These are phyloP conservation scores for Penicillium odoratum DNA, from an alignment of 495 filamentous ascomycete species.

Conservation along the genomic window DNA sequence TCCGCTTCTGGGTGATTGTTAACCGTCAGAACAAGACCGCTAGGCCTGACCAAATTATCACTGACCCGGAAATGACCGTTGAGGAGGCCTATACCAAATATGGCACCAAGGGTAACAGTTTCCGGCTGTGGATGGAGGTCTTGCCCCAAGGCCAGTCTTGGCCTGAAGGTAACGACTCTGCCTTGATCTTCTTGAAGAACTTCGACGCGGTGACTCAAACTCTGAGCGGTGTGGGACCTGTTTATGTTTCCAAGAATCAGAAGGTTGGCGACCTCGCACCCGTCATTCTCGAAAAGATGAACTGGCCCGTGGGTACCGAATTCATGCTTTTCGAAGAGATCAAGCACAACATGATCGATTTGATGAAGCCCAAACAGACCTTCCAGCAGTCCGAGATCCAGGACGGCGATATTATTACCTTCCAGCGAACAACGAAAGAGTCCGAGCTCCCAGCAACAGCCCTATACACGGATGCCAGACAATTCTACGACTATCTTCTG, in stretches of 20 bases:
- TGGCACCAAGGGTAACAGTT: slow-evolving; percentile 67
- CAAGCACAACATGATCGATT: slow-evolving; percentile 95
- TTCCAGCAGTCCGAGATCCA: slow-evolving; percentile 91
- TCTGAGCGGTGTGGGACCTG: slow-evolving; percentile 70
- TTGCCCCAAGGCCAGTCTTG: slow-evolving; percentile 62
- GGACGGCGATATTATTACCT: slow-evolving; percentile 95
- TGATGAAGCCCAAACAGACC: slow-evolving; percentile 85
- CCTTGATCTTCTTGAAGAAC: slow-evolving; percentile 89
- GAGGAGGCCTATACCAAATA: slow-evolving; percentile 74
- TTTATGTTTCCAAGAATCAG: slow-evolving; percentile 83
- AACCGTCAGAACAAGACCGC: slow-evolving; percentile 97
- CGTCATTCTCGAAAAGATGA: slow-evolving; percentile 78
- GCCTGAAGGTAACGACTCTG: slow-evolving; percentile 59
- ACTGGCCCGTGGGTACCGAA: slow-evolving; percentile 69
- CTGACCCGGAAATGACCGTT: slow-evolving; percentile 72
- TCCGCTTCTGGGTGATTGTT: slow-evolving; percentile 95
- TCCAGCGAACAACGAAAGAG: slow-evolving; percentile 69
- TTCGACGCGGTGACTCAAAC: slow-evolving; percentile 79
- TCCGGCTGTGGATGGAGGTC: slow-evolving; percentile 85
- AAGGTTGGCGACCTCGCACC: slow-evolving; percentile 85
- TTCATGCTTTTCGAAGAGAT: slow-evolving; percentile 91
- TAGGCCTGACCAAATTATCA: slow-evolving; percentile 82
- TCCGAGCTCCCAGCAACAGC: slow-evolving; percentile 54
- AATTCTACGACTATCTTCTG: slow-evolving; percentile 89
- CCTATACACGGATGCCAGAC: slow-evolving; percentile 64